A percentile compares a stretch with the other conserved stretches of the same genome.
Conservation (phyloP, 1,139 yeast species). For the Suhomyces maxii region DNA sequence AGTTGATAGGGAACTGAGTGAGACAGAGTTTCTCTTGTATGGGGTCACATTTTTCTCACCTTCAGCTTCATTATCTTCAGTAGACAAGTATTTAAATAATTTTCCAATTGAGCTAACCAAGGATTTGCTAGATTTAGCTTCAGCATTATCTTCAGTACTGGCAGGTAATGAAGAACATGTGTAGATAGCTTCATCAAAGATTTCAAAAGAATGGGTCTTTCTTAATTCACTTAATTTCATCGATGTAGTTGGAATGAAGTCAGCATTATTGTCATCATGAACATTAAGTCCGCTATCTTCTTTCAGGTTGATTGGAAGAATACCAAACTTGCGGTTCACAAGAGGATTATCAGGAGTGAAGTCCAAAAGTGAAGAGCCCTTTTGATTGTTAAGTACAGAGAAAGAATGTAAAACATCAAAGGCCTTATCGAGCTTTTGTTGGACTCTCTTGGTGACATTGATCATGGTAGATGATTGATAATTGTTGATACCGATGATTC, state of each 20-base stretch:
- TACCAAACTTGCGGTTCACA: slow-evolving; percentile 50
- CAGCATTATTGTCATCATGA: slow-evolving; percentile 16
- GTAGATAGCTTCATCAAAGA: slow-evolving; percentile 76
- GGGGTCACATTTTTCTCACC: slow-evolving; percentile 7
- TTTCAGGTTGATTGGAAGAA: slow-evolving; percentile 35
- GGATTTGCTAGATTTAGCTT: slow-evolving; percentile 21
- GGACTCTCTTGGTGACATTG: slow-evolving; percentile 31
- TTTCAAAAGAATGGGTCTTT: slow-evolving; percentile 66
- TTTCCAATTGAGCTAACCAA: slow-evolving; percentile 40
- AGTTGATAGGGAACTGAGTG: slow-evolving; percentile 42
- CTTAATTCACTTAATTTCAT: slow-evolving; percentile 36
- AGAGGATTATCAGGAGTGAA: slow-evolving; percentile 53
- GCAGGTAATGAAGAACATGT: slow-evolving; percentile 46
- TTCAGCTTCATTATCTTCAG: slow-evolving; percentile 25
- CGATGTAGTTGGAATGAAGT: slow-evolving; percentile 16
- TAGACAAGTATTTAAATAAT: slow-evolving; percentile 36
- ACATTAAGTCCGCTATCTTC: slow-evolving; percentile 26
- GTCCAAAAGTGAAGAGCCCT: slow-evolving; percentile 14
- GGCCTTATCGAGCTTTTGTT: slow-evolving; percentile 28
- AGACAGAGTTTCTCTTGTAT: slow-evolving; percentile 32
- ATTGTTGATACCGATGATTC: slow-evolving; percentile 54
- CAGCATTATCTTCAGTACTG: slow-evolving; percentile 11
- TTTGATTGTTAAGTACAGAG: slow-evolving; percentile 9
- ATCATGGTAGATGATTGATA: slow-evolving; percentile 38
- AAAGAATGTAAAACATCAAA: slow-evolving; percentile 23